phyloP scores from a whole-genome alignment of 1,284 basidiomycete species.

The Vanrija pseudolonga region DNA sequence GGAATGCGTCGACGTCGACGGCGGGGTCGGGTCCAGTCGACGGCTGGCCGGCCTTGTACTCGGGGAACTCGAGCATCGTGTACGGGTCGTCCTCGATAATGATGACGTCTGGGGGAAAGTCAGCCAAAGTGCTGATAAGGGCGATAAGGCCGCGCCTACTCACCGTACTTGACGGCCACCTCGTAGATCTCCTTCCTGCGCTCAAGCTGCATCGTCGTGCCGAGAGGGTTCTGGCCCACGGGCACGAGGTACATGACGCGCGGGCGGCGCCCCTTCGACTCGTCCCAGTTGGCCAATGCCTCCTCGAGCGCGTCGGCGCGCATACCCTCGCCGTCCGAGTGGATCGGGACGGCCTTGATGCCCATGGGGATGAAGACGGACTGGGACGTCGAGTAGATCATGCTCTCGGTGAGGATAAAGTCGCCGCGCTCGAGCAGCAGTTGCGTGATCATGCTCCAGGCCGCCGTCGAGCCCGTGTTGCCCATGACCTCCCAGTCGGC shows the following conservation, averaged over 20 bases:
- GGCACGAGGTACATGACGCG: slow-evolving; percentile 60
- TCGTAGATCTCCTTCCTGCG: slow-evolving; percentile 73
- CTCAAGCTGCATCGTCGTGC: slow-evolving; percentile 59
- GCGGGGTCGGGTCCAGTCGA: slow-evolving; percentile 6
- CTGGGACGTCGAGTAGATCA: slow-evolving; percentile 46
- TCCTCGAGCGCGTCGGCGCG: slow-evolving; percentile 59
- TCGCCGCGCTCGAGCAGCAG: slow-evolving; percentile 70
- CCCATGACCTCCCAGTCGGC: slow-evolving; percentile 58
- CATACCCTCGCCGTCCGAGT: slow-evolving; percentile 68
- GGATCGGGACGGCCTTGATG: slow-evolving; percentile 46
- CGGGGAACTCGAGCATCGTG: slow-evolving; percentile 57
- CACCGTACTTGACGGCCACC: slow-evolving; percentile 64
- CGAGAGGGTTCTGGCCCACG: slow-evolving; percentile 63
- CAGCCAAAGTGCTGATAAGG: no score
- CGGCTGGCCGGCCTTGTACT: slow-evolving; percentile 3
- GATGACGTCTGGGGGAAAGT: slow-evolving; percentile 54
- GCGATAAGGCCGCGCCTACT: no score
- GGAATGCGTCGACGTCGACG: slow-evolving; percentile 24
- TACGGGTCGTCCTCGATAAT: slow-evolving; percentile 76
- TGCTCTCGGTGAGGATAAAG: slow-evolving; percentile 58
- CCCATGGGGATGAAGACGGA: slow-evolving; percentile 27
- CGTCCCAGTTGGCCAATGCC: slow-evolving; percentile 63
- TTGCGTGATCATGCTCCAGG: slow-evolving; percentile 46
- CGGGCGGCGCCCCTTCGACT: slow-evolving; percentile 54
- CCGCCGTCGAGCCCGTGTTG: slow-evolving; percentile 72